Evolutionary conservation across 192 early-diverging fungal species (phyloP).

Genomic region (Podochytrium sp.): DNA sequence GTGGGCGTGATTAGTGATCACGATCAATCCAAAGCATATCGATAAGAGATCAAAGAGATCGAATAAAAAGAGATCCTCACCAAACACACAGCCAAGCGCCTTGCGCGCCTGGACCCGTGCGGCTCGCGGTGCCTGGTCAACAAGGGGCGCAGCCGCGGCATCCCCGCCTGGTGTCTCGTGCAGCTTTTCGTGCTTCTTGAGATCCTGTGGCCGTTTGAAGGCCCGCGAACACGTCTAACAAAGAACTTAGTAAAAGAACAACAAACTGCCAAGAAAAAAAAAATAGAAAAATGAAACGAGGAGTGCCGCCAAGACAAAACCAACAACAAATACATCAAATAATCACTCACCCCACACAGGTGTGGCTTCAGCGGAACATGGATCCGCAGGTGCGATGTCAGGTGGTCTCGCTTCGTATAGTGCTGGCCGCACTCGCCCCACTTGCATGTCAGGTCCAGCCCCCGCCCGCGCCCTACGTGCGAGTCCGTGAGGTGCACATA

Average conservation of each 20-base stretch:
- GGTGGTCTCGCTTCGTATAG: conserved; percentile 90
- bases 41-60: background rate
- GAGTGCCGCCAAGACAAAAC: too few relatives aligned
- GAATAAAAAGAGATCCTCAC: background rate
- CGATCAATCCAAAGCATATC: background rate
- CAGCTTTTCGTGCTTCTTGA: conserved; percentile 91
- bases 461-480: conserved; percentile 88
- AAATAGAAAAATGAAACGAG: too few relatives aligned
- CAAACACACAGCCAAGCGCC: too few relatives aligned
- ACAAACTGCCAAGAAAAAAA: too few relatives aligned
- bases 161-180: conserved; percentile 54
- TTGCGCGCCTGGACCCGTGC: too few relatives aligned
- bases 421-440: conserved; percentile 81
- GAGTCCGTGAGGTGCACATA: conserved; percentile 85
- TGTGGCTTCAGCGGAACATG: conserved; percentile 93
- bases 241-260: too few relatives aligned
- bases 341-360: conserved; percentile 65
- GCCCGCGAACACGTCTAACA: conserved; percentile 71
- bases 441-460: conserved; percentile 84
- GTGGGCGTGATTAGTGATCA: background rate
- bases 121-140: too few relatives aligned
- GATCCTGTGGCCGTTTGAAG: conserved; percentile 95
- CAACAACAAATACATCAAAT: background rate
- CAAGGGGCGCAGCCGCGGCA: background rate
- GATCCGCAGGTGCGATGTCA: conserved; percentile 94